Conservation (phyloP, 495 filamentous ascomycete species). For the Penicillium ochrochloron region DNA sequence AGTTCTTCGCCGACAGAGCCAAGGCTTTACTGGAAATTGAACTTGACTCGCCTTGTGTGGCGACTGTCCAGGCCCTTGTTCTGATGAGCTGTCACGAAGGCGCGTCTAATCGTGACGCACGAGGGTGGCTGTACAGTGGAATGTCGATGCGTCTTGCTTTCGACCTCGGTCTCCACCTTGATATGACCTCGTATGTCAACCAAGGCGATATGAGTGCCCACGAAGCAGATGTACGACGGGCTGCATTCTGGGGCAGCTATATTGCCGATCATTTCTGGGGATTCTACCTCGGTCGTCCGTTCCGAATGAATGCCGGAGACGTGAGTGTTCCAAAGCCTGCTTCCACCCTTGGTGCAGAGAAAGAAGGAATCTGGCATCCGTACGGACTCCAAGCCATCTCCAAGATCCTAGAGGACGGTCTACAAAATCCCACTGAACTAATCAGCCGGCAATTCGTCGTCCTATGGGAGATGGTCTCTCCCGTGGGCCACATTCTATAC, state of each 20-base stretch:
- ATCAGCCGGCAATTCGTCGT: constrained; percentile 51
- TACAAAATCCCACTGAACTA: constrained; percentile 47
- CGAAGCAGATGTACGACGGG: constrained; percentile 50
- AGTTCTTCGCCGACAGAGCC: constrained; percentile 56
- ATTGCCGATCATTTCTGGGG: constrained; percentile 56
- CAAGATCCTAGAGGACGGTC: constrained; percentile 23
- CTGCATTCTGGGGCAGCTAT: constrained; percentile 58
- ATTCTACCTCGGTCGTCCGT: constrained; percentile 53
- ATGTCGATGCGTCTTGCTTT: constrained; percentile 58
- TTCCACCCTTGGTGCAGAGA: constrained; percentile 38
- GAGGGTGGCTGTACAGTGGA: constrained; percentile 57
- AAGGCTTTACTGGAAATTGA: constrained; percentile 55
- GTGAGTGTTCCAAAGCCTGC: constrained; percentile 51
- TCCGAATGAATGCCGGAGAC: constrained; percentile 52
- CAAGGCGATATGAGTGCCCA: constrained; percentile 46
- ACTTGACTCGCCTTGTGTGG: constrained; percentile 53
- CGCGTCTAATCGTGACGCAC: constrained; percentile 52
- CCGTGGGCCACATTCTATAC: constrained; percentile 55
- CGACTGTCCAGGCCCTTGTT: constrained; percentile 55
- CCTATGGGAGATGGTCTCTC: constrained; percentile 55
- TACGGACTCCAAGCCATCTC: constrained; percentile 44
- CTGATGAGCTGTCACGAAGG: constrained; percentile 54
- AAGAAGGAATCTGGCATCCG: constrained; percentile 48
- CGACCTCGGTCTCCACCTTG: constrained; percentile 54
- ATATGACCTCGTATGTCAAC: constrained; percentile 52